These are phyloP conservation scores for Aristolochia fimbriata DNA, from an alignment of 164 flowering plant genomes.

Conservation along the genomic window DNA sequence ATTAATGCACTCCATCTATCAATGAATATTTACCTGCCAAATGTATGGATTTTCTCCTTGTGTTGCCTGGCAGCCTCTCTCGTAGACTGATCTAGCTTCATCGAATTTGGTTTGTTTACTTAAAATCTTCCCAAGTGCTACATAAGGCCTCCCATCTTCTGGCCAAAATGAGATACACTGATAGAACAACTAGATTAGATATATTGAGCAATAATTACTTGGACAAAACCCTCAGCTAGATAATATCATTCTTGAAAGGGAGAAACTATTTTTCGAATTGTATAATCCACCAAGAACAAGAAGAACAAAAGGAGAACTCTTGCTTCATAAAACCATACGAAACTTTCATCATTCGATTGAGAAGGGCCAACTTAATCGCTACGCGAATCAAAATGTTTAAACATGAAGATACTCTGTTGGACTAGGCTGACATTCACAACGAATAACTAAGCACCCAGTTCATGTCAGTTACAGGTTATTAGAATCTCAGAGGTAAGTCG, in stretches of 20 bases:
- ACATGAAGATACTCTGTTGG: no score
- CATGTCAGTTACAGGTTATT: no score
- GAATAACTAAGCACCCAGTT: no score
- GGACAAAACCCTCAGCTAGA: neutral
- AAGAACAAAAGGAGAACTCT: neutral
- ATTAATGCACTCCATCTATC: no score
- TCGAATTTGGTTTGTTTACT: slow-evolving; percentile 47
- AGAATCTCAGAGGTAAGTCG: no score
- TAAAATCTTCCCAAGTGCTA: slow-evolving; percentile 49
- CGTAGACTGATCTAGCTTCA: slow-evolving; percentile 78
- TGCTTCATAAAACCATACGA: no score
- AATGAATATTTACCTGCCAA: slow-evolving; percentile 64
- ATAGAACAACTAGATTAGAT: slow-evolving; percentile 2
- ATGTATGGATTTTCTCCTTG: slow-evolving; percentile 92
- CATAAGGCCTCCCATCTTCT: slow-evolving; percentile 80
- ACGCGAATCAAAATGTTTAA: no score
- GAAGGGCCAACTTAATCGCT: no score
- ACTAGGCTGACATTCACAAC: no score
- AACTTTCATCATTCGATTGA: no score
- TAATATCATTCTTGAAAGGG: no score
- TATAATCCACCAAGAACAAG: neutral
- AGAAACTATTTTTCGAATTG: no score
- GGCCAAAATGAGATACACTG: slow-evolving; percentile 47
- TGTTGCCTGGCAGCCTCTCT: slow-evolving; percentile 84
- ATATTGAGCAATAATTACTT: neutral